phyloP scores from a whole-genome alignment of 148 eudicot species.

The Euryodendron excelsum region DNA sequence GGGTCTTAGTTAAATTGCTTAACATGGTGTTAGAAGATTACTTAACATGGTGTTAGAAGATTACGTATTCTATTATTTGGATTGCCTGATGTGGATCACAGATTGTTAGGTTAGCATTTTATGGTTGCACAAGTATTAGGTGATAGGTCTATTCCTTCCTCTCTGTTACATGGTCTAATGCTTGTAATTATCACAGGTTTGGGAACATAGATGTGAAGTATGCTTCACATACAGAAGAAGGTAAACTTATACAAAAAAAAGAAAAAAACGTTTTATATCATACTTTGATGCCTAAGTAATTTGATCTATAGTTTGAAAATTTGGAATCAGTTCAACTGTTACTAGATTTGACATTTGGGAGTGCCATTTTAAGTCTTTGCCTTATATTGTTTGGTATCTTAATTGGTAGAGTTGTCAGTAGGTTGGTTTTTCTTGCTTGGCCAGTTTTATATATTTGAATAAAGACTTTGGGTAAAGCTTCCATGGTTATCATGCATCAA shows the following conservation, averaged over 20 bases:
- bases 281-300: neutral
- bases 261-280: neutral
- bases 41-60: neutral
- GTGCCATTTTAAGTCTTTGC: neutral
- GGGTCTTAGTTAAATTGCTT: neutral
- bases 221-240: neutral
- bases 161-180: neutral
- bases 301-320: neutral
- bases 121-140: neutral
- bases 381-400: neutral
- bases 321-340: neutral
- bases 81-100: constrained; percentile 1
- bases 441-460: neutral
- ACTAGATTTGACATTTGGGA: neutral
- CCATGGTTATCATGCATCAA: neutral
- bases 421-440: neutral
- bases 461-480: too few relatives aligned
- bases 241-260: too few relatives aligned
- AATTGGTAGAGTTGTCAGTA: neutral
- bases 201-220: neutral
- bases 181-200: constrained; percentile 1
- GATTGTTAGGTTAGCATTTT: constrained; percentile 1
- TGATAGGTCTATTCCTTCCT: constrained; percentile 3
- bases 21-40: neutral
- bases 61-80: neutral